phyloP scores from a whole-genome alignment of 768 basidiomycete genomes.

The Macrolepiota dolichaula region DNA sequence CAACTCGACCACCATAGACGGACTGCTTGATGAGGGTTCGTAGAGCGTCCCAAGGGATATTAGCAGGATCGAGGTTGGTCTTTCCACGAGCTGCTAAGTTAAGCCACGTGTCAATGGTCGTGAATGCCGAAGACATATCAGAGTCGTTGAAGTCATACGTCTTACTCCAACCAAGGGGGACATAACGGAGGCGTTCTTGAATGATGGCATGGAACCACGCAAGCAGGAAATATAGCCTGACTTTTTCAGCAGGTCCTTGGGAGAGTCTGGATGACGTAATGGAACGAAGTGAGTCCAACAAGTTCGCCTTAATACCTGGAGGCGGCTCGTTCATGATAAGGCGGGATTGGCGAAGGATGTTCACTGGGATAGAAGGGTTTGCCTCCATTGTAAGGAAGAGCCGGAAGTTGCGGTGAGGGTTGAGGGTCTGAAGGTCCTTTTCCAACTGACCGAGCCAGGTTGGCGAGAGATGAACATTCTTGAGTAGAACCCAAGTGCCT shows the following conservation, averaged over 20 bases:
- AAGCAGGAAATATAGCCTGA: conserved; percentile 90
- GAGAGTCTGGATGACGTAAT: conserved; percentile 70
- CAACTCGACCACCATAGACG: conserved; percentile 91
- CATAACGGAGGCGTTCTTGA: conserved; percentile 94
- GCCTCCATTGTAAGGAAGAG: conserved; percentile 99
- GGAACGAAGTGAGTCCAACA: conserved; percentile 81
- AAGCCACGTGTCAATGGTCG: conserved; percentile 92
- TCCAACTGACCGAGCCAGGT: conserved; percentile 95
- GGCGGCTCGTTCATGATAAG: conserved; percentile 99
- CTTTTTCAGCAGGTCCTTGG: conserved; percentile 90
- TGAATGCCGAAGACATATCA: conserved; percentile 90
- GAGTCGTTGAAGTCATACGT: conserved; percentile 99
- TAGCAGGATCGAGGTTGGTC: conserved; percentile 87
- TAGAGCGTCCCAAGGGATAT: conserved; percentile 95
- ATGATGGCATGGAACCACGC: conserved; percentile 99
- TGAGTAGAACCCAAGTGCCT: conserved; percentile 94
- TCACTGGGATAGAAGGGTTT: conserved; percentile 91
- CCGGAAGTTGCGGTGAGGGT: conserved; percentile 88
- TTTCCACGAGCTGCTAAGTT: conserved; percentile 76
- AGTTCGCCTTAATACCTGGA: conserved; percentile 94
- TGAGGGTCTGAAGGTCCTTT: conserved; percentile 92
- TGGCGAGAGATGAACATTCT: conserved; percentile 96
- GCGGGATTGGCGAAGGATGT: conserved; percentile 92
- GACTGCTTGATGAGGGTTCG: conserved; percentile 92
- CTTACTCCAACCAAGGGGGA: conserved; percentile 96